These are phyloP conservation scores for Calonectria fujianensis DNA, from an alignment of 2,329 filamentous ascomycete species.

Conservation along the genomic window DNA sequence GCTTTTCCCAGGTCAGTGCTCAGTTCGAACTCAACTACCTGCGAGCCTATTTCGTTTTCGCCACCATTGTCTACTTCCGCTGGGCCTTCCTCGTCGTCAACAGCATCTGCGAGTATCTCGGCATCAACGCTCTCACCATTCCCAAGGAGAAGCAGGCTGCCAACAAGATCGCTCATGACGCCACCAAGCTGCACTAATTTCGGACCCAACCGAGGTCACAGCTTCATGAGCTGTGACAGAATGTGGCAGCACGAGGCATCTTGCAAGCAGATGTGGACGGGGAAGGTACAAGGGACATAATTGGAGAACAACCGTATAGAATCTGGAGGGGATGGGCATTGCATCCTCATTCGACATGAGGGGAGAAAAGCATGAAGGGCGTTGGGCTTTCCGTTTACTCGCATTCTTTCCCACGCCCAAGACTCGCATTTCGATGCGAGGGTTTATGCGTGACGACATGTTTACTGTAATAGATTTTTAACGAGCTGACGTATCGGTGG, in stretches of 20 bases:
- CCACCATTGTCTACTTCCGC: constrained; percentile 89
- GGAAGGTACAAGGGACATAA: constrained; percentile 37
- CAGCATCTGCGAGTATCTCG: constrained; percentile 92
- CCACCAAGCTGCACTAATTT: constrained; percentile 60
- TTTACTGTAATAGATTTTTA: constrained; percentile 54
- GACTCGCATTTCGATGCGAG: constrained; percentile 37
- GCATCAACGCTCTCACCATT: constrained; percentile 96
- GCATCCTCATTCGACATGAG: constrained; percentile 46
- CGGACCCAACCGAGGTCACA: not conserved
- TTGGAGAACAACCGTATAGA: constrained; percentile 47
- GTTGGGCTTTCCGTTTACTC: constrained; percentile 53
- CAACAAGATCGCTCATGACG: constrained; percentile 67
- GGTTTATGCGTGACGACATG: constrained; percentile 47
- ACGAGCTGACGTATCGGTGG: constrained; percentile 46
- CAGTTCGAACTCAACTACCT: constrained; percentile 86
- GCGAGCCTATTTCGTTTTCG: constrained; percentile 88
- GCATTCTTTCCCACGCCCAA: constrained; percentile 50
- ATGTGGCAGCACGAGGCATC: constrained; percentile 8
- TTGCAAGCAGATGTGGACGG: constrained; percentile 13
- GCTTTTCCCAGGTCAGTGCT: constrained; percentile 79
- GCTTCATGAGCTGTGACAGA: constrained; percentile 15
- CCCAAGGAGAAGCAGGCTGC: constrained; percentile 76
- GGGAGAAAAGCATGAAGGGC: constrained; percentile 52
- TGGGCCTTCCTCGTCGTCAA: constrained; percentile 95
- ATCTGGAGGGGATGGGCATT: constrained; percentile 38